Base-by-base conservation (phyloP, 345 rosid genomes). In the Ceriops tagal region DNA sequence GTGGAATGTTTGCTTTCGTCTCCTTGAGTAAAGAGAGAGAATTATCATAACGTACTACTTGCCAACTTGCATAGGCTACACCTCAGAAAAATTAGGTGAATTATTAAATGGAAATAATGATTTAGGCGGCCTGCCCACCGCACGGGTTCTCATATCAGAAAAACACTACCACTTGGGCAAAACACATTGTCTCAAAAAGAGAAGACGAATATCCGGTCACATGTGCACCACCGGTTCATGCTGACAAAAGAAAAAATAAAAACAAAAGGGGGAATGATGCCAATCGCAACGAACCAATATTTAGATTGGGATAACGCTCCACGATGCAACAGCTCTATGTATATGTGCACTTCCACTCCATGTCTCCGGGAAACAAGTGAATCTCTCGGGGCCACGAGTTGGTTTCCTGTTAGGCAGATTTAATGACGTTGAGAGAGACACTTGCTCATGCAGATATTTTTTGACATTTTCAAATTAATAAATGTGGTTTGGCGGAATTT, bases 81-180 rank as follows among this genome's bases (percentile, higher is more conserved):
- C 49, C 21, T 8, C 26, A 11, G 32, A 64, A 64, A 64, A 64
- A 72, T 61, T 49, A 63, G 71, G 68, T 58, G 78, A 51, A 73
- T 76, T 61, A 77, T 76, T 71, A 58, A 69, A 51, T 26, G 57
- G 49, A 52, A 56, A 67, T 16, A 37, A 61, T 62, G 76, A 72
- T 72, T 63, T 34, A 58, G 18, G 76, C 73, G 74, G 76, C 77
- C 58, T 67, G n/a, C 81, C 72, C 71, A 76, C 69, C 56, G 51
- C 13, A 11, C 56, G 32, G 73, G 55, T 64, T 52, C 55, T 43
- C 53, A 73, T 64, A 68, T 52, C 37, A 57, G 4, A 39, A 39
- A 13, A 43, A 0, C 70, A 24, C 64, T 11, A 5, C 75, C 76
- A 60, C 73, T 58, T 47, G 64, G 51, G 64, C 11, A 24, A 1